Evolutionary conservation across 2,329 filamentous ascomycete species (phyloP).

Genomic region (Trichothecium roseum): DNA sequence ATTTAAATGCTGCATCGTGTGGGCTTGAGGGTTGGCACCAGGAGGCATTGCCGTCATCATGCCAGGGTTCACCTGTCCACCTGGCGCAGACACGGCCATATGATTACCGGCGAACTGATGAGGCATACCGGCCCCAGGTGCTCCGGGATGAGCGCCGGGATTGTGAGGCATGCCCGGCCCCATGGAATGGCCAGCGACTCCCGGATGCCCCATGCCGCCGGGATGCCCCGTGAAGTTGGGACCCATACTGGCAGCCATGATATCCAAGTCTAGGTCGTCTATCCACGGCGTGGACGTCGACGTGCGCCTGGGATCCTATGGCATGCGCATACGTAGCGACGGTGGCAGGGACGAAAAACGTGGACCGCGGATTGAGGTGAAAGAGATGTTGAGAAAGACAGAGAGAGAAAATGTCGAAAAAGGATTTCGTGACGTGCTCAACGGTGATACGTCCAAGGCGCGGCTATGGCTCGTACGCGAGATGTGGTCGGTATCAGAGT

Average conservation of each 20-base stretch:
- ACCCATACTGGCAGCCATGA: constrained; percentile 60
- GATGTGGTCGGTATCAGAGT: no score
- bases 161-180: constrained; percentile 55
- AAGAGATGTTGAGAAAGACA: no score
- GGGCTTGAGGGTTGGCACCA: constrained; percentile 52
- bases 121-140: constrained; percentile 51
- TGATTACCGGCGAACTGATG: constrained; percentile 55
- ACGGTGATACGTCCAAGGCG: no score
- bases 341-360: not conserved
- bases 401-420: no score
- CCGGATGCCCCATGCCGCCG: constrained; percentile 61
- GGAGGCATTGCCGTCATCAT: constrained; percentile 72
- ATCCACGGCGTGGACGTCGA: constrained; percentile 53
- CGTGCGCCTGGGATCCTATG: constrained; percentile 31
- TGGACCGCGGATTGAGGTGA: no score
- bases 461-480: no score
- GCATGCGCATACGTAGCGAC: constrained; percentile 30
- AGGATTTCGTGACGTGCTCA: no score
- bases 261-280: constrained; percentile 36
- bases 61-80: constrained; percentile 61
- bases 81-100: constrained; percentile 63
- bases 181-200: constrained; percentile 56
- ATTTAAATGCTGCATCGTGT: constrained; percentile 63
- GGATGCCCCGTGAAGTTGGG: constrained; percentile 55
- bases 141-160: constrained; percentile 54